Evolutionary conservation across 1,284 basidiomycete genomes (phyloP).

Genomic region (Ganoderma sinense): DNA sequence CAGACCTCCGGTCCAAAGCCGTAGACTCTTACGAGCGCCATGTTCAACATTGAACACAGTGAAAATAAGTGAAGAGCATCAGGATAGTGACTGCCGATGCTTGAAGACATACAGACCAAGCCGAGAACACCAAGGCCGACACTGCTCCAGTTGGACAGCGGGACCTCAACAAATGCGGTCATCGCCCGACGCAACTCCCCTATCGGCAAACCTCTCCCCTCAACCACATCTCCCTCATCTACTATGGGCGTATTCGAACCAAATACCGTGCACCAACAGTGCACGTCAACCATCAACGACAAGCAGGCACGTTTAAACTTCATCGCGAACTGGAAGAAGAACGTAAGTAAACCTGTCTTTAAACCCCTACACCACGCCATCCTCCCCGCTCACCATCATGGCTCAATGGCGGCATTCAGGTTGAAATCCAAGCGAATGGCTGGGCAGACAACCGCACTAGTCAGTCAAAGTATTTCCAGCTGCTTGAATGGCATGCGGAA

Average conservation of each 20-base stretch:
- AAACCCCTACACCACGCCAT: neutral
- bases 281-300: neutral
- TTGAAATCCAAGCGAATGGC: neutral
- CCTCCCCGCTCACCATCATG: neutral
- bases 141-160: neutral
- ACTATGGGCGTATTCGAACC: neutral
- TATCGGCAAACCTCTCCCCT: neutral
- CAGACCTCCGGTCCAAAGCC: too few species aligned
- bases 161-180: too few species aligned
- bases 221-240: neutral
- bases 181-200: neutral
- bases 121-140: neutral
- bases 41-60: neutral
- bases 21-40: too few species aligned
- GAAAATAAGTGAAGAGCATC: neutral
- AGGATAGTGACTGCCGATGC: neutral
- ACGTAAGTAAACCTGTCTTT: neutral
- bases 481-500: neutral
- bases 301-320: neutral
- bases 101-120: neutral
- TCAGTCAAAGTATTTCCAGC: neutral
- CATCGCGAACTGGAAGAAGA: neutral
- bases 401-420: neutral
- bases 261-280: neutral
- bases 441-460: neutral